phyloP scores from a whole-genome alignment of 805 yeast genomes.

The Kodamaea neixiangensis region DNA sequence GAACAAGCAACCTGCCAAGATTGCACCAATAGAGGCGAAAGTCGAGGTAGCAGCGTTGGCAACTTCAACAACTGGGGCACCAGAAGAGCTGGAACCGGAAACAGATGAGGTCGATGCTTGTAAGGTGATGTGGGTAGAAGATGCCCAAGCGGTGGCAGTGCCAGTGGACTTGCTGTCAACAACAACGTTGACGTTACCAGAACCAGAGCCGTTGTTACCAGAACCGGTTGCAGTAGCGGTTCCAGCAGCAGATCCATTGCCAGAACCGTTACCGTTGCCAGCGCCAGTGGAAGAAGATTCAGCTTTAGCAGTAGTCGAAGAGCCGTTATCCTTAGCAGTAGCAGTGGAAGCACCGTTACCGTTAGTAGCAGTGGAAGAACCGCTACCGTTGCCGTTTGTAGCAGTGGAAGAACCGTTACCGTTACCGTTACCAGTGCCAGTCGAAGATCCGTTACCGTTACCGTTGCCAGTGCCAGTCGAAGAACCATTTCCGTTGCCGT shows the following conservation, averaged over 20 bases:
- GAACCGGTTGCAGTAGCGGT: no score
- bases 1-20: constrained; percentile 12
- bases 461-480: background rate
- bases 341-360: constrained; percentile 2
- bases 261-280: constrained; percentile 1
- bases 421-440: constrained; percentile 3
- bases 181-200: constrained; percentile 3
- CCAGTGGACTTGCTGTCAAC: background rate
- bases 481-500: constrained; percentile 5
- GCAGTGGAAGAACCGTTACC: constrained; percentile 1
- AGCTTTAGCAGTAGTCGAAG: background rate
- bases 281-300: constrained; percentile 6
- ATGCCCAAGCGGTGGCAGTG: background rate
- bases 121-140: background rate
- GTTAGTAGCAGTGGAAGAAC: background rate
- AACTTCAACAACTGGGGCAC: constrained; percentile 12
- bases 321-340: background rate
- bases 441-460: background rate
- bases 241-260: no score
- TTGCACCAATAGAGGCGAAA: constrained; percentile 13
- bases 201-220: constrained; percentile 7
- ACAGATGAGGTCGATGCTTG: constrained; percentile 6
- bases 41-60: constrained; percentile 12
- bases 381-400: background rate
- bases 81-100: background rate